Base-by-base conservation (phyloP, 805 yeast genomes). In the Grigorovia yakushimaensis region DNA sequence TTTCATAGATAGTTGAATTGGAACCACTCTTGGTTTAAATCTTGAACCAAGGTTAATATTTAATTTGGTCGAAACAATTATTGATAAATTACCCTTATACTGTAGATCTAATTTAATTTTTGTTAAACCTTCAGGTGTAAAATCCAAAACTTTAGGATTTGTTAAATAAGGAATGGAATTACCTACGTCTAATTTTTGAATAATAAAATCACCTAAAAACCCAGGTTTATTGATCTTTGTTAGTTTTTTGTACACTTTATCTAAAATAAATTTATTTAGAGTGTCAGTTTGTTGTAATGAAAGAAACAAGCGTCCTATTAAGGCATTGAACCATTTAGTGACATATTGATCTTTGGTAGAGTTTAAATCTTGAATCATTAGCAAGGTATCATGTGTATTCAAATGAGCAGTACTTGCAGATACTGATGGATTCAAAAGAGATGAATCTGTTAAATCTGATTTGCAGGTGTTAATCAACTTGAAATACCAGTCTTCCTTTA, bases 401-500 rank as follows among this genome's bases (percentile, higher is more conserved):
- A 80, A 82, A 58, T 84, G 87, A 37, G 84, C 69, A 0, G 96
- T 78, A 50, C 76, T 74, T 0, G 98, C 97, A 63, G 77, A 73
- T 0, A 77, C 49, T 1, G 72, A 58, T 0, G 97, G 88, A 46
- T 81, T 79, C 18, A 79, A 45, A 5, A 61, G 44, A 45, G 69
- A 70, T 8, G 58, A 51, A 4, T 45, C 37, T 2, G 59, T 48
- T 22, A 43, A 39, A 15, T 45, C 24, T 17, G 41, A 39, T 50
- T 82, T 84, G 0, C 91, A 77, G 1, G 94, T 94, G 48, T 82
- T 72, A n/a, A 91, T 72, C 47, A 93, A 69, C 0, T 86, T 81
- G 64, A 88, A 88, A 61, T 91, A 93, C 84, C 96, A 82, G 61
- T 91, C 96, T 64, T 93, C 98, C 58, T 91, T 91, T 42, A 83